A percentile compares a stretch with the other conserved stretches of the same genome.
Evolutionary conservation across 345 rosid species (phyloP).

Genomic region (Gossypium australe): DNA sequence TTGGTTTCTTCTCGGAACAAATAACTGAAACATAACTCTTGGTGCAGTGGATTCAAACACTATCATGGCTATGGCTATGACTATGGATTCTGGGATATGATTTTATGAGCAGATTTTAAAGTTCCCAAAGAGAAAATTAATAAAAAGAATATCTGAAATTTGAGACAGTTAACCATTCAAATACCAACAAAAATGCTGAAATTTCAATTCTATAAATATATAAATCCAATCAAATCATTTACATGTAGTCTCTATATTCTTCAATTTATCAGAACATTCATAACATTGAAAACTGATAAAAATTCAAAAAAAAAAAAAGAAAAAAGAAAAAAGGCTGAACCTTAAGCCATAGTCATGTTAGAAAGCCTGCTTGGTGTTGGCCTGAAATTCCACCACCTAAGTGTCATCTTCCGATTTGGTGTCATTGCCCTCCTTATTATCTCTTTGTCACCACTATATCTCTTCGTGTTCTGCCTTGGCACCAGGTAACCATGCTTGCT

Average conservation of each 20-base stretch:
- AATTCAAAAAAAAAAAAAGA: neutral
- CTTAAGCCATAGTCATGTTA: slow-evolving; percentile 37
- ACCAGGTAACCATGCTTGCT: slow-evolving; percentile 29
- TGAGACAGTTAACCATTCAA: neutral
- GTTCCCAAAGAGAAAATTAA: neutral
- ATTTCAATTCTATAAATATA: neutral
- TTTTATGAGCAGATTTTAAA: neutral
- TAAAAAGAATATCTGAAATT: neutral
- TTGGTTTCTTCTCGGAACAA: too few species aligned
- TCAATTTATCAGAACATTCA: neutral
- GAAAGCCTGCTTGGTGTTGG: slow-evolving; percentile 51
- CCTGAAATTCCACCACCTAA: slow-evolving; percentile 45
- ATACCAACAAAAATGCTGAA: neutral
- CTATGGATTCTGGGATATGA: neutral
- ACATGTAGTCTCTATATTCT: neutral
- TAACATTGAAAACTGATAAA: neutral
- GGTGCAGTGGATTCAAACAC: too few species aligned
- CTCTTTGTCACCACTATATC: slow-evolving; percentile 30
- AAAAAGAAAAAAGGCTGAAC: neutral
- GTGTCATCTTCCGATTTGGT: slow-evolving; percentile 36
- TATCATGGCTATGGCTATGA: too few species aligned
- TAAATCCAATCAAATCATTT: neutral
- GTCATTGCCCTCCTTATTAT: slow-evolving; percentile 44
- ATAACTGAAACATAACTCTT: too few species aligned
- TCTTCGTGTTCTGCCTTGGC: slow-evolving; percentile 28